A percentile compares a stretch with the other conserved stretches of the same genome.
Conservation (phyloP, 192 early-diverging fungal species). For the Backusella psychrophila region DNA sequence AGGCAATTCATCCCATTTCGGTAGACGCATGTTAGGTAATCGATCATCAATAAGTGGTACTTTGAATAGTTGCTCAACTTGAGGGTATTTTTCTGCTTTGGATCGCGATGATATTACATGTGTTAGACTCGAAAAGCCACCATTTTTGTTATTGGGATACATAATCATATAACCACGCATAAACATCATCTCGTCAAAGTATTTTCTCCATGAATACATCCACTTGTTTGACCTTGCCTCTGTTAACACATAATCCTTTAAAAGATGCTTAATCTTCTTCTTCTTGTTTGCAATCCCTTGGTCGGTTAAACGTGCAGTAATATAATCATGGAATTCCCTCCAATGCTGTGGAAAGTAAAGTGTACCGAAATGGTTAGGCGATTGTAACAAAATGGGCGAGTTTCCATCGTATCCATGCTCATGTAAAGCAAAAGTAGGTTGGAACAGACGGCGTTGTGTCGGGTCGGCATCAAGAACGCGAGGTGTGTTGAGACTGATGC, state of each 20-base stretch:
- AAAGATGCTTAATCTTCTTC: constrained; percentile 31
- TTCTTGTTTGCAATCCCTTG: constrained; percentile 21
- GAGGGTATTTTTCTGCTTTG: constrained; percentile 23
- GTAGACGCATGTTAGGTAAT: constrained; percentile 31
- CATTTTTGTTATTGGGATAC: constrained; percentile 52
- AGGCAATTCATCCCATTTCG: constrained; percentile 41
- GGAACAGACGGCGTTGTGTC: constrained; percentile 40
- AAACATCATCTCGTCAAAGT: constrained; percentile 58
- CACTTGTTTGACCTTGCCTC: constrained; percentile 48
- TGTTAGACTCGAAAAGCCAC: constrained; percentile 40
- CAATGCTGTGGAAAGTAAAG: constrained; percentile 61
- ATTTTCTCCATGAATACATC: constrained; percentile 55
- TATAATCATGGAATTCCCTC: constrained; percentile 60
- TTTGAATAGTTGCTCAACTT: constrained; percentile 18
- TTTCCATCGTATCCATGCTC: constrained; percentile 31
- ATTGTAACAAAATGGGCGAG: constrained; percentile 49
- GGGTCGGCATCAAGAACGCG: constrained; percentile 45
- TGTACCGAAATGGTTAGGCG: constrained; percentile 51
- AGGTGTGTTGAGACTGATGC: constrained; percentile 54
- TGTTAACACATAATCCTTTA: constrained; percentile 45
- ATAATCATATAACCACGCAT: constrained; percentile 60
- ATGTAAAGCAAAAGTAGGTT: constrained; percentile 39
- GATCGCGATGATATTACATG: constrained; percentile 25
- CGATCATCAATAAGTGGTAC: constrained; percentile 41
- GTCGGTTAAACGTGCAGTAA: constrained; percentile 48